A percentile compares a stretch with the other conserved stretches of the same genome.
Evolutionary conservation across 2,329 filamentous ascomycete species (phyloP).

Genomic region (Clonostachys rosea): DNA sequence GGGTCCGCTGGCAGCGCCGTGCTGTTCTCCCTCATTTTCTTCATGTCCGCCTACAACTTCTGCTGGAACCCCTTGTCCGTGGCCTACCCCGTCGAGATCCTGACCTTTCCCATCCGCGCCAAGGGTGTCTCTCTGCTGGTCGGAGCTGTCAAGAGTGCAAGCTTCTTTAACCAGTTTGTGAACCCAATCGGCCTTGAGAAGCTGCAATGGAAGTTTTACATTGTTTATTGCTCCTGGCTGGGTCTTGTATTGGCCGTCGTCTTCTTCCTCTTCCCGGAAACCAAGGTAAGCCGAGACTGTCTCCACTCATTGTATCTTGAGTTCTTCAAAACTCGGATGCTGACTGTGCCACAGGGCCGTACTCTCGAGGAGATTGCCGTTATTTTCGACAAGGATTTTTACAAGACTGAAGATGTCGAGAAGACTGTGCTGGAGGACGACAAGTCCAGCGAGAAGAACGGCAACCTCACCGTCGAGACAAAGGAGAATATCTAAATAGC

Average conservation of each 20-base stretch:
- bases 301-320: neutral
- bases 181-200: constrained; percentile 11
- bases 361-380: neutral
- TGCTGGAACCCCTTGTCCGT: constrained; percentile 17
- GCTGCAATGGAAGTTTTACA: constrained; percentile 10
- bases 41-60: constrained; percentile 17
- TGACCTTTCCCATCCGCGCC: constrained; percentile 15
- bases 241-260: constrained; percentile 39
- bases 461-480: too few relatives aligned
- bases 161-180: constrained; percentile 13
- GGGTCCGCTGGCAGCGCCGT: constrained; percentile 29
- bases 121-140: neutral
- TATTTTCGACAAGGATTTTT: neutral
- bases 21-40: constrained; percentile 20
- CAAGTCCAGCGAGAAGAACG: neutral
- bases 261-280: constrained; percentile 77
- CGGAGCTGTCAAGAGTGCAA: constrained; percentile 1
- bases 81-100: constrained; percentile 18
- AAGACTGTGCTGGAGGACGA: neutral
- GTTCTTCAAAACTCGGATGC: neutral
- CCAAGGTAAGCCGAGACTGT: constrained; percentile 16
- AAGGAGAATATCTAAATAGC: too few relatives aligned
- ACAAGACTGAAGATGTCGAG: neutral
- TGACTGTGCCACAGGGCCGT: neutral
- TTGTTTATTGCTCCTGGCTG: constrained; percentile 15